Base-by-base conservation (phyloP, 148 eudicot species). In the Rhododendron molle region DNA sequence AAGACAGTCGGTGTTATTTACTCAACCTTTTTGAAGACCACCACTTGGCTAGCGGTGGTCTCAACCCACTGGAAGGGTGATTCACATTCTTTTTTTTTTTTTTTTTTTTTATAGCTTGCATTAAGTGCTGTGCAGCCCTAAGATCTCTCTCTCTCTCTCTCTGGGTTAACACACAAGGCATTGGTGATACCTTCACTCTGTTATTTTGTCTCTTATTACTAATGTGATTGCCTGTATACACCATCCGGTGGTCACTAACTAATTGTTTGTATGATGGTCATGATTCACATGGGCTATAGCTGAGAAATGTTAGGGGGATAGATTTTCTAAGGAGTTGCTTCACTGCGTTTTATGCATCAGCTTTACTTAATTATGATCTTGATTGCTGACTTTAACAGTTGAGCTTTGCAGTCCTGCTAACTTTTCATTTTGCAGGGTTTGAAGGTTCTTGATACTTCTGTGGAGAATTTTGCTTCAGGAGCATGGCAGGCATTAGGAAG, bases 401-500 rank as follows among this genome's bases (percentile, higher is more conserved):
- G 1, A 38, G 62, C n/a, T 82, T 44, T 47, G 16, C 15, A 9
- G 18, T 43, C 12, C 81, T 47, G 78, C 38, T 81, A 36, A 38
- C n/a, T 50, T 82, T 21, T 78, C 40, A 32, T 38, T 86, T 74
- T 89, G 86, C 93, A 97, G 99, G 98, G 99, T 83, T 86, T 97
- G 89, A 96, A 95, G 89, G 97, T 85, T 81, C 54, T 97, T 80
- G 98, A 97, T 86, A 87, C 78, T 80, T 95, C 96, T 12, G 96
- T 97, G 76, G 99, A 95, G 88, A 94, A 90, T 84, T 88, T 97
- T 84, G 96, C 99, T 69, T 93, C 97, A 67, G 99, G 98, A 87
- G 98, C 99, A 78, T 97, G 99, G 99, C 93, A 97, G 84, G 99
- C 99, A 82, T 85, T 97, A 36, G 99, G 99, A 88, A 95, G 87